Base-by-base conservation (phyloP, 495 filamentous ascomycete species). In the Chlorociboria aeruginascens region DNA sequence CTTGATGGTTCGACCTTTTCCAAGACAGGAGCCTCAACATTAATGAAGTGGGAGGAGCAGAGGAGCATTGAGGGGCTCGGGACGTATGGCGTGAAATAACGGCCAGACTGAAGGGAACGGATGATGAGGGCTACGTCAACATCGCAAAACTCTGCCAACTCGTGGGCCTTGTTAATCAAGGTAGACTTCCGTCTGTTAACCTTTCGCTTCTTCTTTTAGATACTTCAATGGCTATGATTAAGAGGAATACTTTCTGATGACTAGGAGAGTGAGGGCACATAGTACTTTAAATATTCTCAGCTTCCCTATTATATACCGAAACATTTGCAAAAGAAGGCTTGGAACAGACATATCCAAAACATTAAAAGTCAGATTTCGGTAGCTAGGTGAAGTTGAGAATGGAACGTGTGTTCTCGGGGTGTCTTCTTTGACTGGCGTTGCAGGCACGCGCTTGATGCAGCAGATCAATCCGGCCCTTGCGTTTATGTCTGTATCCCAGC, bases 91-190 rank as follows among this genome's bases (percentile, higher is more conserved):
- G 41, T 51, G 28, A 45, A 29, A 11, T 37, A 38, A 39, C 41
- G 48, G 17, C 48, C 34, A 31, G 48, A 45, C 28, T 25, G n/a
- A 39, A 32, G 48, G 32, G 13, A 39, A 40, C 41, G 13, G 32
- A 51, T 25, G 25, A 51, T 38, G 1, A 51, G 35, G 13, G 41
- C 48, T 40, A 51, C 41, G n/a, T 51, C 41, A 45, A 51, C 41
- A 38, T 51, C 29, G 34, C 40, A 51, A 30, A 51, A 39, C 20
- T 31, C 13, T 32, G 48, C 48, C 20, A 51, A 9, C 33, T 51
- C 41, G 41, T 51, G 1, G 14, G 41, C 41, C 31, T 48, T 48
- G 3, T 41, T 48, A 13, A 41, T 8, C 13, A 48, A 41, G 14
- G 36, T 48, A 13, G 11, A 13, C 28, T 51, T 46, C 34, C 41